Base-by-base conservation (phyloP, 805 yeast genomes). In the Ogataea philodendri region DNA sequence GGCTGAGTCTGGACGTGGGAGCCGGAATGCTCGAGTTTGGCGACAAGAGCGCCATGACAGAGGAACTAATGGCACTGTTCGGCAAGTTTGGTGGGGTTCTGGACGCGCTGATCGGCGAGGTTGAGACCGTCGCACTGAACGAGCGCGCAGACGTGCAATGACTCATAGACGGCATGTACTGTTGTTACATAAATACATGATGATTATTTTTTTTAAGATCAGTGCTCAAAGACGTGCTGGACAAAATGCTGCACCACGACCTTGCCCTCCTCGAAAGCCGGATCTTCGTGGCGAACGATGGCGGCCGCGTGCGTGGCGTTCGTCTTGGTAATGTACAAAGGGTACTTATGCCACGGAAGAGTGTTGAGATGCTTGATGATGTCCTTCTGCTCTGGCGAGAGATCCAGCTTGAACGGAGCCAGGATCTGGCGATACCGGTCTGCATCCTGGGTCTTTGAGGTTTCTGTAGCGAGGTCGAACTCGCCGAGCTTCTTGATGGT, bases 291-390 rank as follows among this genome's bases (percentile, higher is more conserved):
- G 32, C 95, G 70, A 26, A 80, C 84, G 40, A 86, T 83, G 2
- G 86, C 80, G 2, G 93, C 94, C 1, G 94, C 86, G 52, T 86
- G 96, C 1, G 94, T 74, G 27, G 78, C 73, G 31, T 69, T 69
- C 5, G 90, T 79, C 19, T 72, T 63, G 23, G 80, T 69, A 39
- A 86, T 81, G 41, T 80, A 70, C 17, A 86, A 69, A 0, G 93
- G 89, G 47, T 60, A 81, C 54, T 84, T 86, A 26, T 63, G 57
- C 95, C 95, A 87, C 2, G 62, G 51, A 4, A 84, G 55, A 3
- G 58, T 46, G 56, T 85, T 85, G 54, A 86, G 67, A 33, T 70
- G 67, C 18, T 60, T 60, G 20, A 83, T 68, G 26, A 84, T 82
- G 9, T 55, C 62, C 34, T 60, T 49, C 52, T 84, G 89, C 20